Percentiles rank a stretch among this genome's conserved stretches.
Conservation (phyloP, 2,329 filamentous ascomycete genomes). For the Nemania bipapillata region DNA sequence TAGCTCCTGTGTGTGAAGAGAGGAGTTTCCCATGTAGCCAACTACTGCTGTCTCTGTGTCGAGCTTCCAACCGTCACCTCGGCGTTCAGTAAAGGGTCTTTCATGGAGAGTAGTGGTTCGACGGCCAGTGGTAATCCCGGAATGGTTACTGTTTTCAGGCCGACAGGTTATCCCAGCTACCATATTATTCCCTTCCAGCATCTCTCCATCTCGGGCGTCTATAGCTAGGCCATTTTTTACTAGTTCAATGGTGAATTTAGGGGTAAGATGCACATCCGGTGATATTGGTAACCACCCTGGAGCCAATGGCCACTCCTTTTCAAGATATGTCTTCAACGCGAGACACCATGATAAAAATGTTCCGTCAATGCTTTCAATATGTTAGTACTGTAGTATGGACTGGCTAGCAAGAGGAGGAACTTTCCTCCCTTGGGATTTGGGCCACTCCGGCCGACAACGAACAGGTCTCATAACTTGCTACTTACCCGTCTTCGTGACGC, state of each 20-base stretch:
- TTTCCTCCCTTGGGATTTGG: neutral
- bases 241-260: constrained; percentile 72
- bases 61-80: constrained; percentile 22
- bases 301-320: constrained; percentile 75
- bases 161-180: neutral
- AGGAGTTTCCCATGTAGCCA: constrained; percentile 44
- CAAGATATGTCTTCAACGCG: constrained; percentile 72
- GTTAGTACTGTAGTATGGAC: constrained; percentile 20
- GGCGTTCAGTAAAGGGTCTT: neutral
- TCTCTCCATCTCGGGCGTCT: constrained; percentile 34
- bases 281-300: constrained; percentile 75
- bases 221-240: constrained; percentile 55
- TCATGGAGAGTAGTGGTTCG: neutral
- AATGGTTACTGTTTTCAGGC: neutral
- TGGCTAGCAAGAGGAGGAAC: neutral
- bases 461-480: constrained; percentile 1
- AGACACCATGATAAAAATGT: constrained; percentile 82
- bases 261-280: constrained; percentile 76
- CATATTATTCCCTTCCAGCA: constrained; percentile 26
- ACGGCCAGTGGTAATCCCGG: neutral
- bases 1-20: constrained; percentile 31
- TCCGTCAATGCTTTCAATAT: constrained; percentile 72
- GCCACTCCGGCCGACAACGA: neutral
- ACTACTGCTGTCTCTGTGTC: constrained; percentile 47
- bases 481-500: constrained; percentile 84